Evolutionary conservation across 2,329 filamentous ascomycete species (phyloP).

Genomic region (Ustilaginoidea virens): DNA sequence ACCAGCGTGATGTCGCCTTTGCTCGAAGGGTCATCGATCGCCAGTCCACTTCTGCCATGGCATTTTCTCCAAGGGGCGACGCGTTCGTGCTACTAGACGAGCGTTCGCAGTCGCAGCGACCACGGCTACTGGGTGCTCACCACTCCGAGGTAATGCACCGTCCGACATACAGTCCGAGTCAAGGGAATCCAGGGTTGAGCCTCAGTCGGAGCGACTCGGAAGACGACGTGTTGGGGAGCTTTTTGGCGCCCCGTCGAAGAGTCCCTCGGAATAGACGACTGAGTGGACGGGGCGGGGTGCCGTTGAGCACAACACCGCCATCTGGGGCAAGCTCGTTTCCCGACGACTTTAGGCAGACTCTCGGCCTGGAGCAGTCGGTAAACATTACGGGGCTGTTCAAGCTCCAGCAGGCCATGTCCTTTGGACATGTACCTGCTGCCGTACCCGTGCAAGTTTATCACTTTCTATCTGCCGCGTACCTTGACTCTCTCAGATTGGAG

Average conservation of each 20-base stretch:
- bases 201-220: slow-evolving; percentile 49
- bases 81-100: slow-evolving; percentile 48
- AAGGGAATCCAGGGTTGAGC: slow-evolving; percentile 33
- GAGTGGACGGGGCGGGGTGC: slow-evolving; percentile 25
- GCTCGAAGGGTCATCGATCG: slow-evolving; percentile 48
- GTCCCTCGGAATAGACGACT: slow-evolving; percentile 24
- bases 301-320: slow-evolving; percentile 40
- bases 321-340: slow-evolving; percentile 16
- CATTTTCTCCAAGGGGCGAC: slow-evolving; percentile 44
- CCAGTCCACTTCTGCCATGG: slow-evolving; percentile 43
- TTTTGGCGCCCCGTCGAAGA: slow-evolving; percentile 33
- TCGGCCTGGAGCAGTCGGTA: slow-evolving; percentile 43
- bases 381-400: slow-evolving; percentile 41
- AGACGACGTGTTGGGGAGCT: slow-evolving; percentile 46
- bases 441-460: slow-evolving; percentile 36
- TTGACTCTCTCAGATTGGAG: slow-evolving; percentile 34
- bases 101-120: slow-evolving; percentile 26
- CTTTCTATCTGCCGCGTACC: slow-evolving; percentile 39
- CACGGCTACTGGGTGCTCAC: slow-evolving; percentile 23
- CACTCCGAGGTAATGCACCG: slow-evolving; percentile 20
- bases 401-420: slow-evolving; percentile 46
- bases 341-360: slow-evolving; percentile 22
- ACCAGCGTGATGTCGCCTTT: slow-evolving; percentile 50
- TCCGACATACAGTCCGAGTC: slow-evolving; percentile 31
- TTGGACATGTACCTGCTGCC: slow-evolving; percentile 39